Evolutionary conservation across 2,329 filamentous ascomycete species (phyloP).

Genomic region (Colletotrichum echinochloae): DNA sequence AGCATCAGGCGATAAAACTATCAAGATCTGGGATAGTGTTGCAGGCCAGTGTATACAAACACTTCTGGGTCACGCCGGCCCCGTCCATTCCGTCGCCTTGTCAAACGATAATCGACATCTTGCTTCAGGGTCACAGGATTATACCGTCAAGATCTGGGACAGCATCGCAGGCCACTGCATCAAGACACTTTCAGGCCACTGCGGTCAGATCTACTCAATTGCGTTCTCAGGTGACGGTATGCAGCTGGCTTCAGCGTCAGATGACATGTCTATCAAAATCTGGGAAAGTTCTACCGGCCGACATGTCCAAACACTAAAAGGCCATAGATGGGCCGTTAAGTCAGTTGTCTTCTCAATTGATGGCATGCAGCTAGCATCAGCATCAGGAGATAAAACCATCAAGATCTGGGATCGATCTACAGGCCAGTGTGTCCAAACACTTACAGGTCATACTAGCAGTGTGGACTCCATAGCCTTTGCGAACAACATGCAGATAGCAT

Average conservation of each 20-base stretch:
- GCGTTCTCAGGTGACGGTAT: background rate
- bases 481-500: background rate
- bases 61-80: accelerated
- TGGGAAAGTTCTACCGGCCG: background rate
- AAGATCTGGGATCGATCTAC: background rate
- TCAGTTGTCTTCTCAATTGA: background rate
- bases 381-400: background rate
- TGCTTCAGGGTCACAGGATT: background rate
- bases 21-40: background rate
- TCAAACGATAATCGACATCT: background rate
- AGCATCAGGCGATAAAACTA: background rate
- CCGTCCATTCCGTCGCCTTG: background rate
- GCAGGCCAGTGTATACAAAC: background rate
- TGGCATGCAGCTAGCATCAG: background rate
- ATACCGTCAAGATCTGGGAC: background rate
- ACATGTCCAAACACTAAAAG: background rate
- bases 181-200: background rate
- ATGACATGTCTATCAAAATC: background rate
- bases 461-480: background rate
- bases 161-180: background rate
- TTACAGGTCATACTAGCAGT: background rate
- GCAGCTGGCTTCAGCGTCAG: background rate
- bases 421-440: background rate
- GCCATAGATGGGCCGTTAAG: accelerated
- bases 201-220: background rate